Evolutionary conservation across 2,329 filamentous ascomycete genomes (phyloP).

Genomic region (Ilyonectria robusta): DNA sequence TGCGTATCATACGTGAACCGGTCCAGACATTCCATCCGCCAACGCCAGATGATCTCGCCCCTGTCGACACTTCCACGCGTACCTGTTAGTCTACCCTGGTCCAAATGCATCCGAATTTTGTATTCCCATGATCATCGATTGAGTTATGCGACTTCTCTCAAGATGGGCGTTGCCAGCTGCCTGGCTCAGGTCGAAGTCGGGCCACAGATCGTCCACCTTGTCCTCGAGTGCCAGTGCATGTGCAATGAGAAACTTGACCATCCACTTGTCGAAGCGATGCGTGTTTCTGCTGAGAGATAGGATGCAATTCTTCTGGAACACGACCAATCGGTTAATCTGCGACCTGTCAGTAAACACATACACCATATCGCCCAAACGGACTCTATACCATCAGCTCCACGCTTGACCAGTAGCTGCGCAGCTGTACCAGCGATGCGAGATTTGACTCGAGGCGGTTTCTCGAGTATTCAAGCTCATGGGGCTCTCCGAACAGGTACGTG

Average conservation of each 20-base stretch:
- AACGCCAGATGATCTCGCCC: neutral
- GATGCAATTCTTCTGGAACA: slow-evolving; percentile 52
- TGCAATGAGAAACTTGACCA: slow-evolving; percentile 60
- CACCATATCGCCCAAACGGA: neutral
- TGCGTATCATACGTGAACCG: neutral
- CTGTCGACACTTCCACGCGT: neutral
- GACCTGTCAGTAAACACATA: slow-evolving; percentile 2
- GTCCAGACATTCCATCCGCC: neutral
- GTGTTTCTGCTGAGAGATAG: slow-evolving; percentile 46
- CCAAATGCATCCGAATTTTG: slow-evolving; percentile 19
- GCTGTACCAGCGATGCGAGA: slow-evolving; percentile 49
- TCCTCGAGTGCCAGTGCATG: slow-evolving; percentile 51
- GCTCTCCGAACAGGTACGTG: slow-evolving; percentile 52
- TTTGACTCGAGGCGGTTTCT: slow-evolving; percentile 49
- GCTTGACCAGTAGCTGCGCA: slow-evolving; percentile 52
- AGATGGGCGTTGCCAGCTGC: slow-evolving; percentile 21
- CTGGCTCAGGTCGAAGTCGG: slow-evolving; percentile 5
- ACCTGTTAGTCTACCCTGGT: neutral
- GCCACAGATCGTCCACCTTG: slow-evolving; percentile 48
- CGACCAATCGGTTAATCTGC: slow-evolving; percentile 52
- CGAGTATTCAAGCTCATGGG: slow-evolving; percentile 47
- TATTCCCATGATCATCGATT: slow-evolving; percentile 43
- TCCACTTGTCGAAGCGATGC: slow-evolving; percentile 62
- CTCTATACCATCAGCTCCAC: slow-evolving; percentile 51
- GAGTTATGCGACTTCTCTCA: slow-evolving; percentile 39